Evolutionary conservation across 495 filamentous ascomycete species (phyloP).

Genomic region (Xylaria telfairii): DNA sequence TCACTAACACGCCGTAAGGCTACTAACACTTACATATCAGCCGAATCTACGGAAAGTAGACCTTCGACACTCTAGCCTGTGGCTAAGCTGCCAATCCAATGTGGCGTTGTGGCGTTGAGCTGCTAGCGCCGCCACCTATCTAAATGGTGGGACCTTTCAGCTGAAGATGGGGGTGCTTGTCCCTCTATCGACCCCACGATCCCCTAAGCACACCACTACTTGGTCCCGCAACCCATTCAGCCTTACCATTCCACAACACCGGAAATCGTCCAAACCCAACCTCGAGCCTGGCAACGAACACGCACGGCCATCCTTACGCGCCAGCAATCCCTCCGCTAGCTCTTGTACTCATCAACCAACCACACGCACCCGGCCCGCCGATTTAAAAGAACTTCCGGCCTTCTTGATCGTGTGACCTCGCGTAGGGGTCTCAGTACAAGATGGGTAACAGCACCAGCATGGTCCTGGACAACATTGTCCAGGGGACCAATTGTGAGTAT

Average conservation of each 20-base stretch:
- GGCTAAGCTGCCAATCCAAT: neutral
- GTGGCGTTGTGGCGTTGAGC: slow-evolving; percentile 19
- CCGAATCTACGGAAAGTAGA: too few species aligned
- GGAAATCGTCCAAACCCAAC: neutral
- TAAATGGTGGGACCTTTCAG: neutral
- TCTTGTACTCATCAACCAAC: neutral
- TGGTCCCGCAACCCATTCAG: slow-evolving; percentile 24
- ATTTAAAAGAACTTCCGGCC: neutral
- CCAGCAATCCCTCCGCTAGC: neutral
- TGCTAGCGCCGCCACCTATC: neutral
- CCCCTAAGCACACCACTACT: neutral
- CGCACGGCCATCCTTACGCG: neutral
- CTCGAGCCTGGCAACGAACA: neutral
- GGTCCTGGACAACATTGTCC: slow-evolving; percentile 93
- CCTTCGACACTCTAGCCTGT: neutral
- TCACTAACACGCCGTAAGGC: too few species aligned
- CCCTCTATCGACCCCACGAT: slow-evolving; percentile 26
- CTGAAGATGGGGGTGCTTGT: neutral
- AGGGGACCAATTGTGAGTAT: slow-evolving; percentile 86
- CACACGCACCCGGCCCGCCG: neutral
- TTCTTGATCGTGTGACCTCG: slow-evolving; percentile 27
- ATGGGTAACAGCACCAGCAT: slow-evolving; percentile 85
- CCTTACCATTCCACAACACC: slow-evolving; percentile 19
- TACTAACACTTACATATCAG: too few species aligned
- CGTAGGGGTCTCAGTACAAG: slow-evolving; percentile 42